These are phyloP conservation scores for Heliamphora exappendiculata DNA, from an alignment of 148 eudicot genomes.

Conservation along the genomic window DNA sequence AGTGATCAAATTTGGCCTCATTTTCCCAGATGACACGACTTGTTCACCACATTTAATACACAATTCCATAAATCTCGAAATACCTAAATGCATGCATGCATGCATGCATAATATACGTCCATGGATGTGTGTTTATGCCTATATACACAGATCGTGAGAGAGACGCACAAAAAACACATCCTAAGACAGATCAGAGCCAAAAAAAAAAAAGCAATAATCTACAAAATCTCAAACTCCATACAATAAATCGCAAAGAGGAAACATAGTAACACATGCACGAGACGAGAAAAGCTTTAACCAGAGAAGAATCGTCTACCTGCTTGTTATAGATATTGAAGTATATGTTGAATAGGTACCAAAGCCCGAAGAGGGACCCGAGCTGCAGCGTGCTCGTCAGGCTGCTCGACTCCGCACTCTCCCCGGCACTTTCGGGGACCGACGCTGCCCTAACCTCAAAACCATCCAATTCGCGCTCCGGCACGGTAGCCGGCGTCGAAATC, in stretches of 20 bases:
- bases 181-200: not conserved
- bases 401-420: conserved; percentile 30
- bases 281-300: not conserved
- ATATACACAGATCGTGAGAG: not conserved
- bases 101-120: no score
- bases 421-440: conserved; percentile 50
- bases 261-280: not conserved
- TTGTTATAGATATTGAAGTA: conserved; percentile 86
- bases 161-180: not conserved
- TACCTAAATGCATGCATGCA: not conserved
- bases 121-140: no score
- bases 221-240: not conserved
- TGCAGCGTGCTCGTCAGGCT: conserved; percentile 33
- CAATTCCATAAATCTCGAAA: not conserved
- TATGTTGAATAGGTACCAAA: conserved; percentile 76
- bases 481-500: conserved; percentile 27
- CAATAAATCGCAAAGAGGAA: not conserved
- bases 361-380: conserved; percentile 58
- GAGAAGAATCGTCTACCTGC: conserved; percentile 43
- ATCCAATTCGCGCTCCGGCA: conserved; percentile 27
- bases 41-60: not conserved
- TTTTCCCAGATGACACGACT: not conserved
- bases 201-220: not conserved
- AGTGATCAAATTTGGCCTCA: not conserved
- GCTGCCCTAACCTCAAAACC: conserved; percentile 40